A percentile compares a stretch with the other conserved stretches of the same genome.
Evolutionary conservation across 164 flowering plant genomes (phyloP).

Genomic region (Dillenia turbinata): DNA sequence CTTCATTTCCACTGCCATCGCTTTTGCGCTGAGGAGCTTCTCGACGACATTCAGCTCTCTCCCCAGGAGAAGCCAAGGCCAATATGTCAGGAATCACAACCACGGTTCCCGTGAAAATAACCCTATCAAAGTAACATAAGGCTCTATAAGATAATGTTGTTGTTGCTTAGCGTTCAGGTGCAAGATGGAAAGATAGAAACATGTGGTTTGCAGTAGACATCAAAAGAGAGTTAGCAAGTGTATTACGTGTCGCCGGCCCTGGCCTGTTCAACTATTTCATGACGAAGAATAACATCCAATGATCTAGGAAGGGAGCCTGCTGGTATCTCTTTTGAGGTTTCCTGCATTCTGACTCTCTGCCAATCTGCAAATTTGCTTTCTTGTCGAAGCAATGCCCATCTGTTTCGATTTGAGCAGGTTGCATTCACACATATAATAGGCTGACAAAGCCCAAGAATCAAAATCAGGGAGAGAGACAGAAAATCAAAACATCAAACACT

Average conservation of each 20-base stretch:
- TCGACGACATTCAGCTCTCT: constrained; percentile 82
- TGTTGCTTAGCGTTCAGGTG: not conserved
- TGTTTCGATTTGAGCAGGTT: constrained; percentile 51
- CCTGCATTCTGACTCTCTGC: constrained; percentile 99
- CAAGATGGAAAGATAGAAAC: not conserved
- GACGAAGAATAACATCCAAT: constrained; percentile 93
- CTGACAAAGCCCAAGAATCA: constrained; percentile 29
- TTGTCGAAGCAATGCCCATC: constrained; percentile 83
- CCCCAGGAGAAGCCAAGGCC: constrained; percentile 96
- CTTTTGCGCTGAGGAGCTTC: constrained; percentile 55
- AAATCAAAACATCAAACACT: not conserved
- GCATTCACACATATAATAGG: constrained; percentile 81
- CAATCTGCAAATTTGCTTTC: constrained; percentile 97
- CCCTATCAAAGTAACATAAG: constrained; percentile 32
- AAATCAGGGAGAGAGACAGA: not conserved
- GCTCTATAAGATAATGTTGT: no score
- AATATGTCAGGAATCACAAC: constrained; percentile 94
- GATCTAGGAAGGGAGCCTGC: constrained; percentile 97
- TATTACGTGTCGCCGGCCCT: constrained; percentile 98
- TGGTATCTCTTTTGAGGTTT: constrained; percentile 93
- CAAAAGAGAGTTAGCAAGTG: not conserved
- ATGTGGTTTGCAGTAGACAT: not conserved
- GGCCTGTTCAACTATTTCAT: constrained; percentile 97
- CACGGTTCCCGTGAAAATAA: constrained; percentile 86
- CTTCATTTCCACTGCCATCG: constrained; percentile 55